Evolutionary conservation across 1,139 yeast genomes (phyloP), one percentile per base, ranked within the genome.

Genomic region (Suhomyces chickasaworum): DNA sequence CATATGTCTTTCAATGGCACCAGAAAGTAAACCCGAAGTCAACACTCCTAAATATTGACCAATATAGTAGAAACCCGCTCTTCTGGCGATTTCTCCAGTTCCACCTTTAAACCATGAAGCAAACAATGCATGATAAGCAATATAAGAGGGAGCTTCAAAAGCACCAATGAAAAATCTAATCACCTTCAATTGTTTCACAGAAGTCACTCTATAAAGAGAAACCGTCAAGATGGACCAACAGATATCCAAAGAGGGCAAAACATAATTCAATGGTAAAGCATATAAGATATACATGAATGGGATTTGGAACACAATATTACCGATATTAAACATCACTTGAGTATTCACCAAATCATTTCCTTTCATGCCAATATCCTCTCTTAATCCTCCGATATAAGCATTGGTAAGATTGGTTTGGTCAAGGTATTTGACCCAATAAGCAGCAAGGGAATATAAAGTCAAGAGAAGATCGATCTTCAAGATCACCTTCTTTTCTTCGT

Each of bases 401-500:
- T 81, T 83, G 46, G 80, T 78, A 43, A 81, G 68, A 57, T 78
- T 80, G 39, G 82, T 72, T 48, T 78, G 78, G 60, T 86, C 91
- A 43, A 86, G 68, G 47, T 82, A 82, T 58, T 85, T 85, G 42
- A 83, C 84, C 86, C 89, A 86, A 62, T 83, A 84, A 17, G 84
- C 80, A 66, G 82, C 66, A 55, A 84, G 70, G 29, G 86, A 75
- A 60, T 81, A 85, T 35, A 81, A 64, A 3, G 86, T 78, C 51
- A 86, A 69, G 37, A 83, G 58, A 10, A 84, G 47, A 58, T 86
- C 95, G 42, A 86, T 64, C 59, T 86, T 86, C 60, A 78, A 63
- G 41, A 86, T 69, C 42, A 86, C 68, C 39, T 54, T 77, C 62
- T 68, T 80, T 81, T 74, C 78, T 12, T 74, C 83, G 2, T 76